Base-by-base conservation (phyloP, 495 filamentous ascomycete genomes). In the Xylaria grammica region DNA sequence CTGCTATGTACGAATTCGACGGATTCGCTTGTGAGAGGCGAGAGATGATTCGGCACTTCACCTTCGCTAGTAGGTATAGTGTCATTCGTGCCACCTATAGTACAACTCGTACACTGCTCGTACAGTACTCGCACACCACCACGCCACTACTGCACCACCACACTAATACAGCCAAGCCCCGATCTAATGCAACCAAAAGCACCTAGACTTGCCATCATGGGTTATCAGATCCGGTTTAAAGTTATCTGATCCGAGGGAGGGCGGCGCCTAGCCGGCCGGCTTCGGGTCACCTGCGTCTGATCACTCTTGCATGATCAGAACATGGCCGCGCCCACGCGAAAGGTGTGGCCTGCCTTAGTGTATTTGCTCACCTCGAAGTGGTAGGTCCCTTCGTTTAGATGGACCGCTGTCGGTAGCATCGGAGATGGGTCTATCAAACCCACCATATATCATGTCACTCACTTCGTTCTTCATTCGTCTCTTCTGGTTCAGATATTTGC, bases 171-270 rank as follows among this genome's bases (percentile, higher is more conserved):
- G 62, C 69, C 67, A 69, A 69, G 65, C 48, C 60, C 55, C 49
- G 22, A 62, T 48, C 65, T 60, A 58, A 65, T 51, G 51, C 53
- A 44, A 22, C 38, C 55, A 44, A 34, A 34, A 26, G n/a, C 19
- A 55, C 64, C 54, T 49, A 34, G 57, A 49, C 53, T 29, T 62
- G 57, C 67, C 63, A 62, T 48, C 64, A 70, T 58, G 59, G 63
- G 54, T 72, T 71, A 73, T 73, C 71, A 48, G 71, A 73, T 73
- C 68, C 71, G 66, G 66, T 63, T 71, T 66, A 44, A 71, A 71
- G 68, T 73, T 73, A 73, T 73, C 71, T 57, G 71, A 73, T 73
- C 71, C 71, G 64, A 60, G 45, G n/a, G 27, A 45, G 50, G 32
- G 44, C 44, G 57, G 29, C 29, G 30, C 57, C 44, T 48, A 60